Percentiles rank a stretch among this genome's conserved stretches.
These are phyloP conservation scores for Tetracentron sinense DNA, from an alignment of 164 flowering plant genomes.

Conservation along the genomic window DNA sequence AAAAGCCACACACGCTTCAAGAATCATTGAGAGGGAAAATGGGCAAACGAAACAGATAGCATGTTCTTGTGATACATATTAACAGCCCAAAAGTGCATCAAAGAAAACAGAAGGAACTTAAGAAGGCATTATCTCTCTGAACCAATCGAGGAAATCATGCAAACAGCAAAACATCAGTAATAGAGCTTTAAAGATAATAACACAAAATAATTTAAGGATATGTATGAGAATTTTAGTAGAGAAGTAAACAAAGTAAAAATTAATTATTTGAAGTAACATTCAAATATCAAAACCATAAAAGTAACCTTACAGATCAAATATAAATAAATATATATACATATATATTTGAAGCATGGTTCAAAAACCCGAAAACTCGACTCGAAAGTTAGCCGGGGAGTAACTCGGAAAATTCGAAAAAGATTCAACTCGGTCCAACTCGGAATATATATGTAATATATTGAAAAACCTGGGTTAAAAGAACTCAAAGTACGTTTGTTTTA, in stretches of 20 bases:
- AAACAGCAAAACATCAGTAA: neutral
- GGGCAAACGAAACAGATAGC: neutral
- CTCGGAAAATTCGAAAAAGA: too few species aligned
- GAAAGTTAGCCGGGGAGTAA: too few species aligned
- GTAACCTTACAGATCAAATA: too few species aligned
- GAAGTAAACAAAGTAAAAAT: neutral
- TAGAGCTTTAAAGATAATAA: neutral
- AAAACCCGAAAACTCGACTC: too few species aligned
- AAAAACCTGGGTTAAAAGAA: too few species aligned
- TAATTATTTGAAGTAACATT: too few species aligned
- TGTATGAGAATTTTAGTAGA: neutral
- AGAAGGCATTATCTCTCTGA: neutral
- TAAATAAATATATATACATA: too few species aligned
- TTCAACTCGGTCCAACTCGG: too few species aligned
- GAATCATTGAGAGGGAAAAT: neutral
- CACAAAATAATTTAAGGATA: neutral
- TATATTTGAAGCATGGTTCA: too few species aligned
- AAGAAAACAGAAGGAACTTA: neutral
- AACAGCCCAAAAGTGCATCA: neutral
- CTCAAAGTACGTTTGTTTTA: too few species aligned
- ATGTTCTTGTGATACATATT: neutral
- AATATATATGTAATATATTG: too few species aligned
- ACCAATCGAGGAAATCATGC: neutral
- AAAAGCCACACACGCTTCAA: slow-evolving; percentile 9
- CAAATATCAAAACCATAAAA: too few species aligned